Evolutionary conservation across 176 grass and related monocot genomes (phyloP).

Genomic region (Rhipidocladum racemiflorum): DNA sequence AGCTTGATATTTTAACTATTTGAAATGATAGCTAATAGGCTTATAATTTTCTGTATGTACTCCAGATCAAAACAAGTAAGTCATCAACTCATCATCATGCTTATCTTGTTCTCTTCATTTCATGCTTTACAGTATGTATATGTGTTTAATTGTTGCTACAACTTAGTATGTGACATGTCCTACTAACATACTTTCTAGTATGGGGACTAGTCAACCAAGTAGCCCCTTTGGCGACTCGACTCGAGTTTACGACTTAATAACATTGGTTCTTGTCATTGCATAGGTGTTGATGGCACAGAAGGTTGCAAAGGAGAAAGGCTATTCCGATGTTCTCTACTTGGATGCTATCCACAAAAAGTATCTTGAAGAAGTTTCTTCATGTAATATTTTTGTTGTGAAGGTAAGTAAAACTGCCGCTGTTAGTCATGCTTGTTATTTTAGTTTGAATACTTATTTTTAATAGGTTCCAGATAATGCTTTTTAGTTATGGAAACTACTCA

Average conservation of each 20-base stretch:
- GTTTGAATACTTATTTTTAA: not conserved
- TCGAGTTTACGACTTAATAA: no score
- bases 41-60: not conserved
- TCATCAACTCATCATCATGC: no score
- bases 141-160: no score
- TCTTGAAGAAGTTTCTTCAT: slow-evolving; percentile 97
- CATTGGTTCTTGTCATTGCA: slow-evolving; percentile 32
- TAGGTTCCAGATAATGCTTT: not conserved
- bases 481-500: slow-evolving; percentile 17
- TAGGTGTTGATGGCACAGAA: slow-evolving; percentile 97
- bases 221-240: no score
- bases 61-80: no score
- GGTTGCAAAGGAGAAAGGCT: slow-evolving; percentile 92
- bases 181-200: no score
- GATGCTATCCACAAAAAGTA: slow-evolving; percentile 90
- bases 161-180: no score
- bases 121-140: no score
- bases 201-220: no score
- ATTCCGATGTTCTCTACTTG: slow-evolving; percentile 97
- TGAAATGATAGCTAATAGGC: not conserved
- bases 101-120: no score
- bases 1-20: not conserved
- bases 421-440: slow-evolving; percentile 20
- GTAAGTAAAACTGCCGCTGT: slow-evolving; percentile 50
- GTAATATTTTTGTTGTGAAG: slow-evolving; percentile 98